Base-by-base conservation (phyloP, 805 yeast species). In the Saccharomycopsis sp. region DNA sequence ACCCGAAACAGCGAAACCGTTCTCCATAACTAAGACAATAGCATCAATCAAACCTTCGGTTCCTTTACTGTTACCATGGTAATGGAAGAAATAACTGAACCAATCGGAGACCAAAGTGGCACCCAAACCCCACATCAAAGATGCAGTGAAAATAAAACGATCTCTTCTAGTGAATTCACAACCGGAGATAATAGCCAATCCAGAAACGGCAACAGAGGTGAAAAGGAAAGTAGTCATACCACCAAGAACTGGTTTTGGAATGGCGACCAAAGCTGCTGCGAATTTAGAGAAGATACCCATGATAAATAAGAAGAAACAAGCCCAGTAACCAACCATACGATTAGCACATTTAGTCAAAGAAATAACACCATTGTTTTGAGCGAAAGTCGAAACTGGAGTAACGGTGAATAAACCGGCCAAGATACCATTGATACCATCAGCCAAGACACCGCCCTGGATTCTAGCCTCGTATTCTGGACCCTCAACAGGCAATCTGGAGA, bases 311-410 rank as follows among this genome's bases (percentile, higher is more conserved):
- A 87, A 89, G 75, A 89, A 81, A 63, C 89, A 86, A 73, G 88
- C 82, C 82, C 89, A 86, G 71, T 83, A 84, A 47, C 94, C 97
- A 35, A 81, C 88, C 54, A 79, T 76, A 74, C 96, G 81, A 66
- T 89, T 85, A 53, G 97, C 97, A 74, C 97, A 90, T 70, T 89
- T 89, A 54, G 97, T 92, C 70, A 92, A 79, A 49, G 96, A 85
- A 64, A 91, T 90, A 59, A 91, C 97, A 77, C 97, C 97, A 70
- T 92, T 92, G 74, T 92, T 92, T 73, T 91, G 97, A 14, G 97
- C 97, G 75, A 92, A 92, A 0, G 94, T 86, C 12, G 96, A 85
- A 83, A 90, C 78, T 58, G 97, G 97, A n/a, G 96, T 87, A 57
- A 87, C 75, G 20, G 96, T 90, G 79, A 83, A 80, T 52, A 91